Percentiles rank a stretch among this genome's conserved stretches.
Evolutionary conservation across 2,329 filamentous ascomycete genomes (phyloP).

Genomic region (Alternaria arbusti): DNA sequence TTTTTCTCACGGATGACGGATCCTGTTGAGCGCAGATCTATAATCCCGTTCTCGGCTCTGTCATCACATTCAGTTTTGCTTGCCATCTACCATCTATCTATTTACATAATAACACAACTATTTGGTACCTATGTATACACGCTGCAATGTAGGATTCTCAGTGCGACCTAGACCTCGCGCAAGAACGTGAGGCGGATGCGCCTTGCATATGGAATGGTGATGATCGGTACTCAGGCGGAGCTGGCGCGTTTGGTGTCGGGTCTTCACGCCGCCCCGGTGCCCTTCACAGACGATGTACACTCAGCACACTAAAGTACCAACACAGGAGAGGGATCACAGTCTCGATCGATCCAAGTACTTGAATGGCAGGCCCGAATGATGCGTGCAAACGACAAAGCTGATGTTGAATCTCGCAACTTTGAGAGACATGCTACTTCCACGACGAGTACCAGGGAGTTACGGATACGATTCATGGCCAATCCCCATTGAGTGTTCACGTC

Average conservation of each 20-base stretch:
- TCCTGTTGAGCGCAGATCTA: neutral
- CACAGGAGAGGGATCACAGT: neutral
- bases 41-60: neutral
- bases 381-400: neutral
- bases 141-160: neutral
- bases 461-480: neutral
- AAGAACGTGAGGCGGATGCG: neutral
- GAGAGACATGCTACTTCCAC: neutral
- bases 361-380: neutral
- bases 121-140: neutral
- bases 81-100: neutral
- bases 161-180: neutral
- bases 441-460: neutral
- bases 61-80: neutral
- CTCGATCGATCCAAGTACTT: neutral
- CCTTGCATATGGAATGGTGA: neutral
- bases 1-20: slow-evolving; percentile 18
- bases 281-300: neutral
- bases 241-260: neutral
- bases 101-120: neutral
- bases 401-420: neutral
- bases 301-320: neutral
- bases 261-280: neutral
- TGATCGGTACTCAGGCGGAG: neutral
- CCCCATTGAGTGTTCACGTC: neutral